A percentile compares a stretch with the other conserved stretches of the same genome.
Evolutionary conservation across 495 filamentous ascomycete genomes (phyloP).

Genomic region (Cryomyces antarcticus): DNA sequence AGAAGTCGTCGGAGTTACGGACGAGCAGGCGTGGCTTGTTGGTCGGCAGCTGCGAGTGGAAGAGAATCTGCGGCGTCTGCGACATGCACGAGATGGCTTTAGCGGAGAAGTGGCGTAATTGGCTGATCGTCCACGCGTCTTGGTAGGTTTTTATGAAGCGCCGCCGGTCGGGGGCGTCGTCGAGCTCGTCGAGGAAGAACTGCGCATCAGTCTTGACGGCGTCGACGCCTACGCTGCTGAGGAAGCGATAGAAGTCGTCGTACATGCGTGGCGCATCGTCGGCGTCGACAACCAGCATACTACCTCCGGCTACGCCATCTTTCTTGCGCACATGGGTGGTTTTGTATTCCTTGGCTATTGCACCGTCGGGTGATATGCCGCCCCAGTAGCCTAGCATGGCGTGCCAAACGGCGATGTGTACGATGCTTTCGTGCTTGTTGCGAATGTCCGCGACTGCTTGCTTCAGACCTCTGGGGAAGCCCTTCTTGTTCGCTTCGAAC

Average conservation of each 20-base stretch:
- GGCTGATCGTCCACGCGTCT: conserved; percentile 67
- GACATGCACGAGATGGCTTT: conserved; percentile 88
- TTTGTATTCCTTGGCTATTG: conserved; percentile 58
- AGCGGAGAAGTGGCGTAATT: conserved; percentile 52
- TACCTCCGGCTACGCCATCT: conserved; percentile 32
- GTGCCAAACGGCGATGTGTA: conserved; percentile 88
- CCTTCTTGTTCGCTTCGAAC: conserved; percentile 67
- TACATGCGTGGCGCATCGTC: conserved; percentile 61
- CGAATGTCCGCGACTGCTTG: conserved; percentile 47
- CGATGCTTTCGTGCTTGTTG: conserved; percentile 45
- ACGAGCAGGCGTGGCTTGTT: conserved; percentile 48
- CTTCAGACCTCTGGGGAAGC: conserved; percentile 65
- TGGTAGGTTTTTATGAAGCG: conserved; percentile 54
- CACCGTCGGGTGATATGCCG: conserved; percentile 51
- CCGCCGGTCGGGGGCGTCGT: conserved; percentile 42
- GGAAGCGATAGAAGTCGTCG: conserved; percentile 76
- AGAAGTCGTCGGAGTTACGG: conserved; percentile 90
- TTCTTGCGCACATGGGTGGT: conserved; percentile 43
- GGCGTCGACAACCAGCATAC: conserved; percentile 53
- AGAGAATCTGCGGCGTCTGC: conserved; percentile 60
- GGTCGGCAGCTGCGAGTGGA: conserved; percentile 57
- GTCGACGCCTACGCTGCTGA: conserved; percentile 47
- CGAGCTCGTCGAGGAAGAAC: conserved; percentile 61
- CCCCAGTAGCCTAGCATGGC: conserved; percentile 84
- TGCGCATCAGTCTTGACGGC: conserved; percentile 84